These are phyloP conservation scores for Lichtheimia ornata DNA, from an alignment of 371 early-diverging fungal species.

Conservation along the genomic window DNA sequence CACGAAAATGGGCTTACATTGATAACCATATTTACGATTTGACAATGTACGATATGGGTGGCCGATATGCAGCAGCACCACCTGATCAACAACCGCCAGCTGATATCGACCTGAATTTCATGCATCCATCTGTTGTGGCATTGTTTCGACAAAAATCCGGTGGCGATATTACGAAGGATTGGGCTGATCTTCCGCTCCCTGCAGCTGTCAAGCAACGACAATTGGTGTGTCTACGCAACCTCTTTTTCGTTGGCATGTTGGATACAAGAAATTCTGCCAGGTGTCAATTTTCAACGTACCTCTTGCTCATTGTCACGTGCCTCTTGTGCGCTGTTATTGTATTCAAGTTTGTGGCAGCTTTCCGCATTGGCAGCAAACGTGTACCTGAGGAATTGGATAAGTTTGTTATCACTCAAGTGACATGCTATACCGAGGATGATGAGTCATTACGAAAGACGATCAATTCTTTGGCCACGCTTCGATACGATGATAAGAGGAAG, in stretches of 20 bases:
- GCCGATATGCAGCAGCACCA: constrained; percentile 31
- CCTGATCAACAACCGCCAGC: constrained; percentile 38
- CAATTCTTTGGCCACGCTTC: constrained; percentile 84
- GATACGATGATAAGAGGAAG: constrained; percentile 94
- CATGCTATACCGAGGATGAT: constrained; percentile 98
- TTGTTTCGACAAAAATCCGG: constrained; percentile 65
- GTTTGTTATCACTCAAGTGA: constrained; percentile 86
- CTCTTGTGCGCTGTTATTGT: constrained; percentile 80
- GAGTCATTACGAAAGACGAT: constrained; percentile 92
- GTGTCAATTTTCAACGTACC: constrained; percentile 86
- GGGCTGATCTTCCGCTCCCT: constrained; percentile 40
- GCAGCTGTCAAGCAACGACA: constrained; percentile 32
- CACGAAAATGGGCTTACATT: constrained; percentile 56
- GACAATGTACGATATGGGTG: constrained; percentile 54
- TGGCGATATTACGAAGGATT: constrained; percentile 63
- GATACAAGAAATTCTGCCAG: constrained; percentile 79
- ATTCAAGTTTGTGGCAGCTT: constrained; percentile 90
- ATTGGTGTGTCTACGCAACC: constrained; percentile 72
- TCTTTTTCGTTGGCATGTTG: constrained; percentile 86
- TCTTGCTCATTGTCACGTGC: constrained; percentile 76
- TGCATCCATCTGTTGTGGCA: constrained; percentile 55
- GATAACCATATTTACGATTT: constrained; percentile 64
- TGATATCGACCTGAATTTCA: constrained; percentile 52
- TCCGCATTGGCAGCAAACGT: constrained; percentile 78
- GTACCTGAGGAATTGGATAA: constrained; percentile 89